Base-by-base conservation (phyloP, 1,284 basidiomycete genomes). In the Schizophyllum amplum region DNA sequence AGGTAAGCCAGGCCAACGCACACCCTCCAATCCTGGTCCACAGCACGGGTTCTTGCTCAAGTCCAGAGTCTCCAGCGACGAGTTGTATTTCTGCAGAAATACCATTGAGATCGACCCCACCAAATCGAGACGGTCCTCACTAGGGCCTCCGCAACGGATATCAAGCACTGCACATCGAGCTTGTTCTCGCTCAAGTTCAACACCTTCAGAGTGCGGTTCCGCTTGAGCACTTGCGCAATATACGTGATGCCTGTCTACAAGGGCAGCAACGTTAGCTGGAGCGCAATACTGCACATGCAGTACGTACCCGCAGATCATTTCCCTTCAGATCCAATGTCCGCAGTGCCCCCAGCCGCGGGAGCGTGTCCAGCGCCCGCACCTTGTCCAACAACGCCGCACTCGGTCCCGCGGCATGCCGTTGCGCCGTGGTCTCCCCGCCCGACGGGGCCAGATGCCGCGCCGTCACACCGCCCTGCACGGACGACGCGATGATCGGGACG, bases 181-280 rank as follows among this genome's bases (percentile, higher is more conserved):
- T 89, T 92, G 71, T 98, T 98, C 67, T 98, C 94, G 66, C 90
- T 89, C 52, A 98, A 72, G 68, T 98, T 98, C 26, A 98, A 79
- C 13, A 98, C 89, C 69, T 95, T 96, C 46, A 99, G 76, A 1
- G 96, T 98, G 25, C 94, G 79, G 70, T 99, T 99, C 48, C 95
- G 86, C 69, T 98, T 98, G 60, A 99, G 75, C 0, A 98, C 95
- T 71, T 98, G 94, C 0, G 94, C 90, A 47, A 99, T 83, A 69
- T 97, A 97, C 0, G 83, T 84, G 23, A 98, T 87, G 0, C 95
- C 94, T 54, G 71, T 81, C 90, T 87, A 60, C 58, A 55, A 51
- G 53, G 54, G 55, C 53, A 47, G 59, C 26, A 53, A 60, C 54
- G 59, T 47, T 49, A 60, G 48, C 25, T 54, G 24, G 47, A 47